phyloP scores from a whole-genome alignment of 164 flowering plant genomes.

The Piper longum region DNA sequence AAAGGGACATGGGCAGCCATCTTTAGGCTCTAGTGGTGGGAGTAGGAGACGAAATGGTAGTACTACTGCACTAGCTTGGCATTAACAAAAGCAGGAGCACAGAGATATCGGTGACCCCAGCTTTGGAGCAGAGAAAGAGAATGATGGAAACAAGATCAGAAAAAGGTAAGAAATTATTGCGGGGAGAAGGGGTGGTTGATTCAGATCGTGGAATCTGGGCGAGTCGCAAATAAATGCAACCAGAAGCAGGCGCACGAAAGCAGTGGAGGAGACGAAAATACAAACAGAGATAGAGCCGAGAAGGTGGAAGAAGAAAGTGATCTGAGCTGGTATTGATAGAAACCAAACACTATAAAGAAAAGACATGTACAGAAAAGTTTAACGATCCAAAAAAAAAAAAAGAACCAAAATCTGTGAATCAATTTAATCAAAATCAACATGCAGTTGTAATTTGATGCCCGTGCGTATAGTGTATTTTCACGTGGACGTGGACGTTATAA shows the following conservation, averaged over 20 bases:
- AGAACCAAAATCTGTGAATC: no score
- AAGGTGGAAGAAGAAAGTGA: neutral
- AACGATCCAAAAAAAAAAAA: no score
- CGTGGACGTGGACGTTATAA: no score
- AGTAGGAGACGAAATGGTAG: neutral
- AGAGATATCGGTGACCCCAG: neutral
- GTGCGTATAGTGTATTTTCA: no score
- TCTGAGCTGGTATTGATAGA: neutral
- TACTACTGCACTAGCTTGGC: neutral
- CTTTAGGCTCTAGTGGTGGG: neutral
- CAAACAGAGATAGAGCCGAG: neutral
- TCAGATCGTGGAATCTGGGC: neutral
- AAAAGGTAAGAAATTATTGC: neutral
- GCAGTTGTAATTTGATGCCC: no score
- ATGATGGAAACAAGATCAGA: neutral
- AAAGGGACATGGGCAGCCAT: neutral
- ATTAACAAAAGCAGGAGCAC: neutral
- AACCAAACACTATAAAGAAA: no score
- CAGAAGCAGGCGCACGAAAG: neutral
- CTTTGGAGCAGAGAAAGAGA: neutral
- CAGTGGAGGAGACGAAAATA: neutral
- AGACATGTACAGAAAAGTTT: neutral
- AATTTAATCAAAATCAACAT: no score
- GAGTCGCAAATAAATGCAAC: neutral
- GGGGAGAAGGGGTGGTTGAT: neutral